These are phyloP conservation scores for Neurospora terricola DNA, from an alignment of 495 filamentous ascomycete genomes.

Conservation along the genomic window DNA sequence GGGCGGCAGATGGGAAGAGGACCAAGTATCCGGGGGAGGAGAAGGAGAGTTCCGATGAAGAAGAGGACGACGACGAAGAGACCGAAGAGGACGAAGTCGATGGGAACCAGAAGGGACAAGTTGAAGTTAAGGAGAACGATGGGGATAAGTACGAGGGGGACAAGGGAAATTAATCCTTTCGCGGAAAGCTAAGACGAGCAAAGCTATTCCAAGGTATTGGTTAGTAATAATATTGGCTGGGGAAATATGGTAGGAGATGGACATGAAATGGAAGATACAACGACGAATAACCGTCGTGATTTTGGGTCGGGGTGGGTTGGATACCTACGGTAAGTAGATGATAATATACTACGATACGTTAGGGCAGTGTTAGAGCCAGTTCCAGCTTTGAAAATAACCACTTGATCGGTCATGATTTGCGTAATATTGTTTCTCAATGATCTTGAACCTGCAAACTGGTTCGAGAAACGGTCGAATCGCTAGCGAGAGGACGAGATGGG, in stretches of 20 bases:
- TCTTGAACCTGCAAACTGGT: neutral
- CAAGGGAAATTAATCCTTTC: neutral
- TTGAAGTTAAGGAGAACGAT: neutral
- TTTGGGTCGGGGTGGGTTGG: neutral
- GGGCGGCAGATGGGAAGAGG: neutral
- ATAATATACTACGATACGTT: neutral
- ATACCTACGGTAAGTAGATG: neutral
- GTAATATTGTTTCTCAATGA: neutral
- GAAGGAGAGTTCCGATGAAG: neutral
- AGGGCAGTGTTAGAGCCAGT: neutral
- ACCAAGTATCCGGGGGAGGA: neutral
- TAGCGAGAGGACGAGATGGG: neutral
- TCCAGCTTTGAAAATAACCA: neutral
- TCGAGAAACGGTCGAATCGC: no score
- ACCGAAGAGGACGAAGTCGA: neutral
- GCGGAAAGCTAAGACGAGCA: neutral
- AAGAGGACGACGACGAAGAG: neutral
- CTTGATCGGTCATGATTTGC: neutral
- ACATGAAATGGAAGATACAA: neutral
- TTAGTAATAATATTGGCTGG: rapidly evolving
- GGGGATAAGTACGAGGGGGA: neutral
- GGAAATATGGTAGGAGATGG: neutral
- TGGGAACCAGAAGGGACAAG: neutral
- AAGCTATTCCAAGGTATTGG: neutral
- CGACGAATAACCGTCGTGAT: neutral